phyloP scores from a whole-genome alignment of 2,329 filamentous ascomycete genomes.

The Colletotrichum nymphaeae region DNA sequence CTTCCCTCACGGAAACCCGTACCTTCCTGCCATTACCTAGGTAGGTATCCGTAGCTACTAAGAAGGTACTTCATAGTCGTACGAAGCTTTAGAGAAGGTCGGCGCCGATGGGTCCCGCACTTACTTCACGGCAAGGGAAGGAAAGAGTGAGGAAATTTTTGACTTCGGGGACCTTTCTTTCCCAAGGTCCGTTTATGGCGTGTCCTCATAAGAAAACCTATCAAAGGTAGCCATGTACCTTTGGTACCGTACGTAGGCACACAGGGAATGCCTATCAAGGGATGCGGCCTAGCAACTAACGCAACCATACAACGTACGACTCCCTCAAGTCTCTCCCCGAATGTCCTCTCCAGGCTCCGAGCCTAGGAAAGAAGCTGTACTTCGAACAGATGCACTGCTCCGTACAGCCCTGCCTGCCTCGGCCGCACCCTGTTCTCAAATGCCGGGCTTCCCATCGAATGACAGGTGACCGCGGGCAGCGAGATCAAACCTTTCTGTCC shows the following conservation, averaged over 20 bases:
- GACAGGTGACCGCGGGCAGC: slow-evolving; percentile 2
- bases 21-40: background rate
- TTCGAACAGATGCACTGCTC: background rate
- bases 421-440: slow-evolving; percentile 22
- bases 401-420: background rate
- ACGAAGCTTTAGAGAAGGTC: background rate
- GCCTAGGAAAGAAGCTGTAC: slow-evolving; percentile 1
- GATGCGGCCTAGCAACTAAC: slow-evolving; percentile 3
- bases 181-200: background rate
- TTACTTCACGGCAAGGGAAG: background rate
- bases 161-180: background rate
- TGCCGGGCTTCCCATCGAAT: slow-evolving; percentile 23
- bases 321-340: no score
- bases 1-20: background rate
- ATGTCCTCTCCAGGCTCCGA: background rate
- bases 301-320: background rate
- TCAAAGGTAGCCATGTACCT: background rate
- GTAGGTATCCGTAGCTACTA: background rate
- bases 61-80: background rate
- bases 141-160: background rate
- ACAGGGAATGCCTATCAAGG: background rate
- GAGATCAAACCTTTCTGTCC: background rate
- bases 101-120: background rate
- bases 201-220: background rate
- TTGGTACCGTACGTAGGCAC: no score